phyloP scores from a whole-genome alignment of 768 basidiomycete species.

The Trametes cingulata region DNA sequence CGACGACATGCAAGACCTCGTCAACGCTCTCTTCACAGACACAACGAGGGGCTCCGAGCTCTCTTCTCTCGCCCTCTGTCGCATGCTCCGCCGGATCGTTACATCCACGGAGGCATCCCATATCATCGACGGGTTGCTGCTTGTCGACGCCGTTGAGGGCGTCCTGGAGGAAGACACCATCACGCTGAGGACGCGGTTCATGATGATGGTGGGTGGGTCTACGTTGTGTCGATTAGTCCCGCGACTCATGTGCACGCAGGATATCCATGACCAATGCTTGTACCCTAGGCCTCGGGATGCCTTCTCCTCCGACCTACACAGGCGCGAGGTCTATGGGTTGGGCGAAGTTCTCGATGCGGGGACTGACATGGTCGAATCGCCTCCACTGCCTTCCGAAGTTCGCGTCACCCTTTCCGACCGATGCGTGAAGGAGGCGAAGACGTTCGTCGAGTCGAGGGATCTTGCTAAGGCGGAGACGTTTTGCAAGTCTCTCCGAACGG shows the following conservation, averaged over 20 bases:
- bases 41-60: constrained; percentile 18
- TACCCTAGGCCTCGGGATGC: constrained; percentile 26
- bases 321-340: constrained; percentile 29
- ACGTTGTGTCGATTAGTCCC: background rate
- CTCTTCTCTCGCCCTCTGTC: constrained; percentile 20
- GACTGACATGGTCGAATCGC: constrained; percentile 5
- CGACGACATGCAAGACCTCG: constrained; percentile 26
- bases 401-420: background rate
- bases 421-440: constrained; percentile 2
- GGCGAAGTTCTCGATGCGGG: constrained; percentile 5
- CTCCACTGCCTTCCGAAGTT: background rate
- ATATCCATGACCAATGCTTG: constrained; percentile 23
- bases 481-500: constrained; percentile 41
- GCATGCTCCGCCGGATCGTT: constrained; percentile 25
- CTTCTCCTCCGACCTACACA: constrained; percentile 25
- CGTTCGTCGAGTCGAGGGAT: constrained; percentile 39
- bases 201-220: constrained; percentile 26
- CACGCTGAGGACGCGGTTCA: constrained; percentile 24
- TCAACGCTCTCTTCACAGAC: constrained; percentile 20
- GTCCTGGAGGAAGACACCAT: constrained; percentile 27
- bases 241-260: constrained; percentile 14
- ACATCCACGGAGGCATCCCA: constrained; percentile 23
- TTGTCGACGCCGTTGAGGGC: constrained; percentile 17
- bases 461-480: constrained; percentile 45
- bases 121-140: constrained; percentile 22